Percentiles rank a stretch among this genome's conserved stretches.
These are phyloP conservation scores for Curvularia spicifera DNA, from an alignment of 2,329 filamentous ascomycete genomes.

Conservation along the genomic window DNA sequence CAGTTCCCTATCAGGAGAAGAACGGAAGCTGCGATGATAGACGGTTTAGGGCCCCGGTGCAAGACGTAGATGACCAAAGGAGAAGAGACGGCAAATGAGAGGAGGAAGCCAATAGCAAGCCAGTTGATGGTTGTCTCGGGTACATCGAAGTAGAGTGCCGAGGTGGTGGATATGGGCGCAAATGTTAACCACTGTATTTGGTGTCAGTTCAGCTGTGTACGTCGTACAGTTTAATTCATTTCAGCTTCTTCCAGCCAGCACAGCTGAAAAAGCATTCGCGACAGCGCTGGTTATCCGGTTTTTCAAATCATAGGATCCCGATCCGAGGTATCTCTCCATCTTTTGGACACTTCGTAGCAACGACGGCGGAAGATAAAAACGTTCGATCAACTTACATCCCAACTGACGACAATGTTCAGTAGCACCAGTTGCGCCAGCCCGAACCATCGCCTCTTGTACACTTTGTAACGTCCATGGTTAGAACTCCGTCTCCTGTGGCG, in stretches of 20 bases:
- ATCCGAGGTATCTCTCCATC: background rate
- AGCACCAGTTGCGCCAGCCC: conserved; percentile 82
- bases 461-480: conserved; percentile 50
- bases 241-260: background rate
- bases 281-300: background rate
- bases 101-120: conserved; percentile 86
- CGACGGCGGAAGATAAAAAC: conserved; percentile 1
- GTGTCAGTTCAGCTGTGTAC: background rate
- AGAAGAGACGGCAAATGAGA: conserved; percentile 76
- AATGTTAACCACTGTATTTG: conserved; percentile 82
- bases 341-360: background rate
- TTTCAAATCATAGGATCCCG: background rate
- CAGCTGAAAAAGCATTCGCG: background rate
- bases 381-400: conserved; percentile 75
- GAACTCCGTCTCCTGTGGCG: conserved; percentile 30
- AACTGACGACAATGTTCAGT: conserved; percentile 91
- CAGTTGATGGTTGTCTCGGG: conserved; percentile 84
- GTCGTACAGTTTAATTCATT: background rate
- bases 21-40: conserved; percentile 74
- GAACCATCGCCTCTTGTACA: conserved; percentile 89
- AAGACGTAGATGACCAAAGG: conserved; percentile 76
- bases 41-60: conserved; percentile 77
- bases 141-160: conserved; percentile 77
- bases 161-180: conserved; percentile 77
- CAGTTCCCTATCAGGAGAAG: conserved; percentile 86